Evolutionary conservation across 148 eudicot genomes (phyloP).

Genomic region (Chenopodium album): DNA sequence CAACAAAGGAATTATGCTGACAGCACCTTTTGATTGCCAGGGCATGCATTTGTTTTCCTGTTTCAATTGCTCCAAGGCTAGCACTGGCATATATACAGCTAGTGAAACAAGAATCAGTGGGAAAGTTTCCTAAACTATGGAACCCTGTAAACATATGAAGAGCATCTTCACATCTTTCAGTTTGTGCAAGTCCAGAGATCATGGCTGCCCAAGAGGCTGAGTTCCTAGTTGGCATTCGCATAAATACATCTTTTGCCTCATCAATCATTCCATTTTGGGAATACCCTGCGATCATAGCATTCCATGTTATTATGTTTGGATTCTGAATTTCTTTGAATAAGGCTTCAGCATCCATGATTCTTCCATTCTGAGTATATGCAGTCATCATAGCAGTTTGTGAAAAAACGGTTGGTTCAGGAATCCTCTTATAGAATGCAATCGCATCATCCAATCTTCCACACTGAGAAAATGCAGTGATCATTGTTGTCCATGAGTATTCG

Average conservation of each 20-base stretch:
- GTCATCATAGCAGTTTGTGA: conserved; percentile 42
- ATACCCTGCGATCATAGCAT: conserved; percentile 49
- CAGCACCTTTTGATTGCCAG: conserved; percentile 36
- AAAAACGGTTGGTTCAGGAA: conserved; percentile 30
- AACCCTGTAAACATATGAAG: conserved; percentile 33
- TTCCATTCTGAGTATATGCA: conserved; percentile 45
- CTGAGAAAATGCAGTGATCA: conserved; percentile 44
- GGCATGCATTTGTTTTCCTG: conserved; percentile 45
- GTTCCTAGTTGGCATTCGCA: conserved; percentile 33
- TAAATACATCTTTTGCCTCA: conserved; percentile 36
- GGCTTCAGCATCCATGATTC: conserved; percentile 37
- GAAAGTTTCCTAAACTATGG: conserved; percentile 28
- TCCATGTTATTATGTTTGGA: conserved; percentile 44
- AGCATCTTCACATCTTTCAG: conserved; percentile 37
- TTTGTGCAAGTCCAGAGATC: conserved; percentile 40
- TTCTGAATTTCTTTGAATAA: conserved; percentile 32
- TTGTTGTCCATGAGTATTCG: conserved; percentile 45
- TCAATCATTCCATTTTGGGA: conserved; percentile 45
- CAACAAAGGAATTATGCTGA: conserved; percentile 31
- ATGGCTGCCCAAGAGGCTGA: conserved; percentile 48
- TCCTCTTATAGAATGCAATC: conserved; percentile 26
- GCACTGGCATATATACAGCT: conserved; percentile 44
- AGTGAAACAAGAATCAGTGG: conserved; percentile 42
- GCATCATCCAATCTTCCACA: conserved; percentile 44
- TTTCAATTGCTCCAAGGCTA: conserved; percentile 36